Conservation (phyloP, 805 yeast genomes). For the Candida patagonica region DNA sequence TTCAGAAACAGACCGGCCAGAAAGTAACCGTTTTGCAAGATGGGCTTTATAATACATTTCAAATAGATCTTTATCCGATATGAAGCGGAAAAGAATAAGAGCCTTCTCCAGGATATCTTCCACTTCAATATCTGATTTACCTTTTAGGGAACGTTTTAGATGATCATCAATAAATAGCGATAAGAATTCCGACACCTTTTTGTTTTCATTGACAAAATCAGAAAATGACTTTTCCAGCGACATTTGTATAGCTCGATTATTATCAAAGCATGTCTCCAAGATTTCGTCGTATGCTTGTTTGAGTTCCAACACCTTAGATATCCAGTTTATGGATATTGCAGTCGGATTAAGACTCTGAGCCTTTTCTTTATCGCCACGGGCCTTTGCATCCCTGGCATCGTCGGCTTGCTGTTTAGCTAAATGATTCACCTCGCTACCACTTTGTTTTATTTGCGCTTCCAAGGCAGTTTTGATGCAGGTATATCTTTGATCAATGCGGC, state of each 20-base stretch:
- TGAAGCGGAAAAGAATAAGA: constrained; percentile 52
- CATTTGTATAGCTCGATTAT: constrained; percentile 41
- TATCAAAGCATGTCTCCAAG: constrained; percentile 39
- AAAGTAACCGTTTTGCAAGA: constrained; percentile 70
- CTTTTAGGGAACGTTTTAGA: constrained; percentile 41
- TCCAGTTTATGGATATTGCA: constrained; percentile 59
- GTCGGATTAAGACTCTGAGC: constrained; percentile 25
- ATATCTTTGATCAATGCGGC: constrained; percentile 45
- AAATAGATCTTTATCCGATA: constrained; percentile 77
- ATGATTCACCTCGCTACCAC: constrained; percentile 35
- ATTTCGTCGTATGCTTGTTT: constrained; percentile 44
- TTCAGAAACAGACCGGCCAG: constrained; percentile 34
- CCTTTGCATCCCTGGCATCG: constrained; percentile 12
- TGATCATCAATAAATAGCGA: constrained; percentile 52
- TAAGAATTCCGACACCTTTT: constrained; percentile 43
- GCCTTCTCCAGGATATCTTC: constrained; percentile 44
- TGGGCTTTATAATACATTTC: constrained; percentile 80
- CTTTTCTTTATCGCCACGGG: constrained; percentile 8
- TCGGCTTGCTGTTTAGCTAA: constrained; percentile 15
- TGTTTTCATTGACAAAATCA: constrained; percentile 46
- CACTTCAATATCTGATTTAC: constrained; percentile 37
- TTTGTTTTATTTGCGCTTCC: constrained; percentile 35
- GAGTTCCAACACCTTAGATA: constrained; percentile 44
- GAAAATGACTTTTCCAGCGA: constrained; percentile 54
- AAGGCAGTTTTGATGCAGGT: constrained; percentile 42